A percentile compares a stretch with the other conserved stretches of the same genome.
Evolutionary conservation across 148 eudicot genomes (phyloP).

Genomic region (Rhododendron williamsianum): DNA sequence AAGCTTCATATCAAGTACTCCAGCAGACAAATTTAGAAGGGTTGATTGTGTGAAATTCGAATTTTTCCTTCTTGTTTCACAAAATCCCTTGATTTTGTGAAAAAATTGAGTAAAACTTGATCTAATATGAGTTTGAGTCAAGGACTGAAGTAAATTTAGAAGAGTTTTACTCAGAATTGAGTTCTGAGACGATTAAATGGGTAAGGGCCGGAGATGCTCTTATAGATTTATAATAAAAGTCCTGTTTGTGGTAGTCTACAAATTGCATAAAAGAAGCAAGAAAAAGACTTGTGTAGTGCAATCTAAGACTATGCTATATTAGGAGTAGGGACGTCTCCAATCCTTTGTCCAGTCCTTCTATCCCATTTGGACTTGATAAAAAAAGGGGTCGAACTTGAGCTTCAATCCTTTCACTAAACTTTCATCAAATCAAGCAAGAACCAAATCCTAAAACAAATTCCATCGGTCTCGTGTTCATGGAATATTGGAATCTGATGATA

Average conservation of each 20-base stretch:
- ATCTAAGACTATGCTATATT: background rate
- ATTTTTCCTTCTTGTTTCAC: too few species aligned
- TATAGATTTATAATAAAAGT: background rate
- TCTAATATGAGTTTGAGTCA: too few species aligned
- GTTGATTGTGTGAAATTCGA: too few species aligned
- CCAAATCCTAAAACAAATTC: background rate
- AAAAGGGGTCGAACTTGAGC: background rate
- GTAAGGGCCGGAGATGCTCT: background rate
- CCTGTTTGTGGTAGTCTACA: background rate
- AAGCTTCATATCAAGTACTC: too few species aligned
- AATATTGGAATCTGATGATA: background rate
- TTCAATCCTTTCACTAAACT: background rate
- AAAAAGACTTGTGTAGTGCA: background rate
- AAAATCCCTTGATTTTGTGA: too few species aligned
- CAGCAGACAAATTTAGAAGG: too few species aligned
- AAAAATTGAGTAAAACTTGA: too few species aligned
- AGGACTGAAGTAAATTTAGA: too few species aligned
- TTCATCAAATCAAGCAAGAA: background rate
- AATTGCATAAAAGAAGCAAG: background rate
- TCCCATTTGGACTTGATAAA: background rate
- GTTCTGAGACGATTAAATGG: too few species aligned
- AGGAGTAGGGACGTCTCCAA: background rate
- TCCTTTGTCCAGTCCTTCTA: background rate
- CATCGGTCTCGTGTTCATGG: background rate
- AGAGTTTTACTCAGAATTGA: too few species aligned